These are phyloP conservation scores for Ramalina intermedia DNA, from an alignment of 495 filamentous ascomycete genomes.

Conservation along the genomic window DNA sequence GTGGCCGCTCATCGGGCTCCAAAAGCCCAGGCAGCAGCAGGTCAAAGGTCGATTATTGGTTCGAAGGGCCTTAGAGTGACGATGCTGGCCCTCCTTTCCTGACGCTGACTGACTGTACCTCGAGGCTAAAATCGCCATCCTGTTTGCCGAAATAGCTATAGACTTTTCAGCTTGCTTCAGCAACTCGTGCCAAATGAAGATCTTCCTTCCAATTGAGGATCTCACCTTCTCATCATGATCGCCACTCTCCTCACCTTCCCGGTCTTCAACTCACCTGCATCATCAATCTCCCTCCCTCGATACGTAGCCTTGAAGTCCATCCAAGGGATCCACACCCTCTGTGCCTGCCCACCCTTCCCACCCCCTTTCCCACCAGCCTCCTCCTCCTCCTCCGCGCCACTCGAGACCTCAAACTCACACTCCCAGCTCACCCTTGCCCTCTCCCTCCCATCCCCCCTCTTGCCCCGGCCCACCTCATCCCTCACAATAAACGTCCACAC, in stretches of 20 bases:
- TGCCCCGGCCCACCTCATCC: conserved; percentile 41
- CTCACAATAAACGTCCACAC: conserved; percentile 61
- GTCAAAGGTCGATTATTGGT: too few species aligned
- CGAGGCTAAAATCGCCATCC: conserved; percentile 50
- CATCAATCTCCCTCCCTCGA: conserved; percentile 47
- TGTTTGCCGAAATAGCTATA: conserved; percentile 62
- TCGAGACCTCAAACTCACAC: conserved; percentile 18
- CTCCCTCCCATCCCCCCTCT: conserved; percentile 44
- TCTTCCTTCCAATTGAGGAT: background rate
- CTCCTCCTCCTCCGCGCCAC: background rate
- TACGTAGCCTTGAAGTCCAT: conserved; percentile 53
- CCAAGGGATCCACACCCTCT: conserved; percentile 39
- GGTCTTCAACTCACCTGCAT: conserved; percentile 39
- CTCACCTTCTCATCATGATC: conserved; percentile 67
- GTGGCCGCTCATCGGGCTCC: too few species aligned
- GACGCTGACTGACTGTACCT: conserved; percentile 36
- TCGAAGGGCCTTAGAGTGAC: too few species aligned
- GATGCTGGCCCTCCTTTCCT: background rate
- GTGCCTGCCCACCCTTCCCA: conserved; percentile 24
- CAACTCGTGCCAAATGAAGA: background rate
- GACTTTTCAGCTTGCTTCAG: background rate
- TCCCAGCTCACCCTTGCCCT: conserved; percentile 44
- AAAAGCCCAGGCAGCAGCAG: too few species aligned
- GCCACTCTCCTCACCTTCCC: conserved; percentile 47
- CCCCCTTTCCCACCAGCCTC: conserved; percentile 36